phyloP scores from a whole-genome alignment of 139 green algal species.

The Chlorella sp. region DNA sequence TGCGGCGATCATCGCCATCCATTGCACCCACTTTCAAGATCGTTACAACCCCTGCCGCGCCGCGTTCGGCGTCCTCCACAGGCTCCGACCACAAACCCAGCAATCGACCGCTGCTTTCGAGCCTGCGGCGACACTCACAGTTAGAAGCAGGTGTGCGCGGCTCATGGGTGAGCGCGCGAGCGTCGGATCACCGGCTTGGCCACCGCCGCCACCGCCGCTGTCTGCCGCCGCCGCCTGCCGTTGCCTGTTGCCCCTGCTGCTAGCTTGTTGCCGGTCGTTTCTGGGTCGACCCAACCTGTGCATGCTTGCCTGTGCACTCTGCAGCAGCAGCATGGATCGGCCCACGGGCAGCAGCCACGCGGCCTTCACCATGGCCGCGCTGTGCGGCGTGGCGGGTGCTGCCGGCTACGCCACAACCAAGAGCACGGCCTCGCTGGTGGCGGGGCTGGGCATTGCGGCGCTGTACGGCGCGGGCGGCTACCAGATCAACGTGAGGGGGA shows the following conservation, averaged over 20 bases:
- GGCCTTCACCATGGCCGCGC: constrained; percentile 15
- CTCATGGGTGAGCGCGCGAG: too few relatives aligned
- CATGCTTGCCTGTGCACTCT: neutral
- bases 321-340: constrained; percentile 5
- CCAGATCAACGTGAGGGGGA: constrained; percentile 22
- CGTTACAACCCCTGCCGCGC: too few relatives aligned
- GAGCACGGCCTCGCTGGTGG: neutral
- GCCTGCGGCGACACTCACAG: too few relatives aligned
- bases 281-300: neutral
- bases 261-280: neutral
- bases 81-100: too few relatives aligned
- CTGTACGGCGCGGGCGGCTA: constrained; percentile 20
- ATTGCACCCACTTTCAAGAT: too few relatives aligned
- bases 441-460: constrained; percentile 26
- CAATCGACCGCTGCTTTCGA: too few relatives aligned
- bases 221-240: neutral
- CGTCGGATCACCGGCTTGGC: too few relatives aligned
- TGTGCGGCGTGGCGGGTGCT: constrained; percentile 5
- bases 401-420: neutral
- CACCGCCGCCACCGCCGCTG: neutral
- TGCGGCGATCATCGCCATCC: too few relatives aligned
- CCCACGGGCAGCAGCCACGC: constrained; percentile 34
- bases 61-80: too few relatives aligned
- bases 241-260: neutral
- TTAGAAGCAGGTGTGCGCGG: too few relatives aligned